A percentile compares a stretch with the other conserved stretches of the same genome.
Evolutionary conservation across 495 filamentous ascomycete genomes (phyloP).

Genomic region (Trypethelium eluteriae): DNA sequence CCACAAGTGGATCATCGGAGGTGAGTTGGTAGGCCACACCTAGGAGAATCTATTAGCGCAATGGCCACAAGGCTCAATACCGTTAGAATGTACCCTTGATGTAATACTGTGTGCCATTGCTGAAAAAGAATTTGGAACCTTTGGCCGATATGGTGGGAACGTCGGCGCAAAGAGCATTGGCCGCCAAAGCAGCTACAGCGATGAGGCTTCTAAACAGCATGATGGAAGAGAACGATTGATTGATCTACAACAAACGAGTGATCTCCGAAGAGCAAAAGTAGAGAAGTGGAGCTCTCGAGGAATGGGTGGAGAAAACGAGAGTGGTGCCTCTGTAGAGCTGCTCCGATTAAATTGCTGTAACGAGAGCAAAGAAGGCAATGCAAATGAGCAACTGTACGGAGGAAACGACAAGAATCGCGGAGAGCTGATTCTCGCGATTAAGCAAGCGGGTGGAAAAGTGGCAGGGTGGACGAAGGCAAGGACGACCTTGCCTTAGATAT

Average conservation of each 20-base stretch:
- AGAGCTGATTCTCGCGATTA: not conserved
- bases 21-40: conserved; percentile 57
- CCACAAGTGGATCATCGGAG: conserved; percentile 64
- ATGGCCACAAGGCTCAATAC: not conserved
- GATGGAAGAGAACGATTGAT: not conserved
- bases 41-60: conserved; percentile 24
- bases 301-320: not conserved
- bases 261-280: not conserved
- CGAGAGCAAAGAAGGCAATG: conserved; percentile 10
- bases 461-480: not conserved
- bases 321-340: not conserved
- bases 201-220: not conserved
- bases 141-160: conserved; percentile 56
- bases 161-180: conserved; percentile 16
- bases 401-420: not conserved
- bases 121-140: conserved; percentile 79
- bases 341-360: not conserved
- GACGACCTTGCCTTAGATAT: not conserved
- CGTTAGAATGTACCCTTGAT: conserved; percentile 55
- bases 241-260: not conserved
- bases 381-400: not conserved
- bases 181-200: not conserved
- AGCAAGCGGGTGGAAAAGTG: not conserved
- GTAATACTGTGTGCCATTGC: conserved; percentile 69
- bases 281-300: not conserved